Base-by-base conservation (phyloP, 2,329 filamentous ascomycete genomes). In the Beauveria medogensis region DNA sequence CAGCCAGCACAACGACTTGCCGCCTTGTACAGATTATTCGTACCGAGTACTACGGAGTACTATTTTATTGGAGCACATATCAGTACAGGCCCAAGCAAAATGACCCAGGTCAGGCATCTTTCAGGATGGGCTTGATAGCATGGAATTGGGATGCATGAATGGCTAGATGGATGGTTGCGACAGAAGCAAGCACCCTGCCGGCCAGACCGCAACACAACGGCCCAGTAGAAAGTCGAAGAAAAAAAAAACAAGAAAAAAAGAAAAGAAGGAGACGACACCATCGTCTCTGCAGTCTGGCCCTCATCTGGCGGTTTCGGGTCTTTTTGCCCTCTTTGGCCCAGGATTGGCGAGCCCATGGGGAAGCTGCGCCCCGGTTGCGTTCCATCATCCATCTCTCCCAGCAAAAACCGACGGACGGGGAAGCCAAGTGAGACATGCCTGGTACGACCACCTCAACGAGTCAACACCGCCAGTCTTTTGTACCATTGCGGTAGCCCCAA, bases 341-440 rank as follows among this genome's bases (percentile, higher is more conserved):
- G 37, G 57, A 54, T 59, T 59, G 57, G 40, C 57, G 57, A 59
- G 57, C 57, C 57, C 57, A 53, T 59, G 57, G 57, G 57, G 57
- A 59, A 59, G 50, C 48, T 22, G 24, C 12, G 10, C 40, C 57
- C 48, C 40, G 34, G 57, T 47, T 59, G 48, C 57, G 50, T 59
- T 59, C 48, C 57, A 59, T 59, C 48, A 5, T 14, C 6, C 43
- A 26, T 40, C 40, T 34, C 40, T 46, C 10, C 18, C 20, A 46
- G 30, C 30, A 34, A 34, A 34, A 34, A 34, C 5, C 7, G 50
- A 40, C 30, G 50, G 24, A 9, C 30, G 30, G 52, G 34, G 52
- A 18, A 46, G 41, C 41, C 22, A 30, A 20, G 43, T 50, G 54
- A 56, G 54, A 56, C 54, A 56, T 47, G 41, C n/a, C 26, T 37